Evolutionary conservation across 257 asterid genomes (phyloP), one percentile per base, ranked within the genome.

Genomic region (Orobanche coerulescens): DNA sequence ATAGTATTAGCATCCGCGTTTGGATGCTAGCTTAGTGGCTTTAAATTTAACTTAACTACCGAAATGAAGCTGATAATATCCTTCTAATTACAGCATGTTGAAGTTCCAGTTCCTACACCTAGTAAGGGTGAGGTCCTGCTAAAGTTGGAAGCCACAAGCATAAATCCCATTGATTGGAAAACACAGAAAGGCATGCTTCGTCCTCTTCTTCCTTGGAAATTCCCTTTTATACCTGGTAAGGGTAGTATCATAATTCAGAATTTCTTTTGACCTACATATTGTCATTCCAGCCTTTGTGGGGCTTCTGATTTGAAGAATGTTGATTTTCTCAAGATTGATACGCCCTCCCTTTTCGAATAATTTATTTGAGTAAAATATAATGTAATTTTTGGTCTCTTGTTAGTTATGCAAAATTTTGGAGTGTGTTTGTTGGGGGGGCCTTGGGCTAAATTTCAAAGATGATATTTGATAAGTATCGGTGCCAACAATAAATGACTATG

Each of bases 121-220:
- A 58, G 73, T 53, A 91, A 88, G 37, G 95, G 79, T 47, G 96
- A 91, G 77, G 69, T 88, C 64, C 70, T 91, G 82, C 71, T 91
- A 48, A 91, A 88, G 75, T 34, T 91, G 67, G 98, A 91, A 64
- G 98, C 98, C 6, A 71, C 75, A 37, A 82, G 80, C 75, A 22
- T 91, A 59, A 88, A 91, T 81, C 95, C 94, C 1, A 39, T 84
- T 61, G 98, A 92, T 64, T 84, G 94, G 94, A 88, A 82, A 70
- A 80, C 74, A 44, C 98, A 91, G 78, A 85, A 83, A 61, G 96
- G 98, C 79, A 2, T 66, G 61, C 28, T 79, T 43, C 93, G 96
- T 53, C 95, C 91, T 19, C 16, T 88, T 20, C 48, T 88, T 20
- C 98, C 96, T 60, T 72, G 80, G 62, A 88, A 75, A 59, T 85